A percentile compares a stretch with the other conserved stretches of the same genome.
These are phyloP conservation scores for Colletotrichum sp. DNA, from an alignment of 2,329 filamentous ascomycete species.

Conservation along the genomic window DNA sequence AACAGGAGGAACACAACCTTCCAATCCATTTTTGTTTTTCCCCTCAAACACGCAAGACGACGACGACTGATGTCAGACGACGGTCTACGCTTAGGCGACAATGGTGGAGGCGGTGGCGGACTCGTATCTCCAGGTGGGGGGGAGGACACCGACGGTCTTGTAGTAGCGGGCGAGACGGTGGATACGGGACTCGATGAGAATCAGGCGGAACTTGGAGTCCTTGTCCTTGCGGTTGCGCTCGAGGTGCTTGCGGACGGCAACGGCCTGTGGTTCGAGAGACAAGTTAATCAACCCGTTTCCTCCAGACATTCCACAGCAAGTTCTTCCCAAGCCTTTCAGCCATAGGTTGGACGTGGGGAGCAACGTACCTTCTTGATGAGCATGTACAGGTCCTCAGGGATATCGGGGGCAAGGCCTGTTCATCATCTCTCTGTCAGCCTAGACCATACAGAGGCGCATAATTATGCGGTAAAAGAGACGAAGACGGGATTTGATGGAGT, in stretches of 20 bases:
- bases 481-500: not conserved
- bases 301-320: not conserved
- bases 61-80: not conserved
- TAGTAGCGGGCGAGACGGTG: slow-evolving; percentile 99
- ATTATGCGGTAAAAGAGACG: slow-evolving; percentile 21
- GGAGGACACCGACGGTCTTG: slow-evolving; percentile 87
- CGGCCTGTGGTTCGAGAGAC: slow-evolving; percentile 65
- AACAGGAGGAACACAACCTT: not conserved
- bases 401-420: slow-evolving; percentile 95
- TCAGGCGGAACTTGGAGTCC: slow-evolving; percentile 99
- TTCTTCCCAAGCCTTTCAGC: not conserved
- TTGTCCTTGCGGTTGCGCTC: slow-evolving; percentile 99
- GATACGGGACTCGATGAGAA: slow-evolving; percentile 99
- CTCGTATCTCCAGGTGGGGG: slow-evolving; percentile 99
- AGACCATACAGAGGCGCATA: slow-evolving; percentile 86
- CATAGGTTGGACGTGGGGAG: not conserved
- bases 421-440: slow-evolving; percentile 90
- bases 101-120: slow-evolving; percentile 93
- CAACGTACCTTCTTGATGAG: slow-evolving; percentile 95
- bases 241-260: slow-evolving; percentile 99
- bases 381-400: slow-evolving; percentile 99
- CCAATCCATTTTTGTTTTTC: slow-evolving; percentile 19
- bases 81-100: slow-evolving; percentile 72
- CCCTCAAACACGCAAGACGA: not conserved
- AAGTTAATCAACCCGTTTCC: not conserved